phyloP scores from a whole-genome alignment of 73 alveolate genomes.

The Stentor coeruleus region DNA sequence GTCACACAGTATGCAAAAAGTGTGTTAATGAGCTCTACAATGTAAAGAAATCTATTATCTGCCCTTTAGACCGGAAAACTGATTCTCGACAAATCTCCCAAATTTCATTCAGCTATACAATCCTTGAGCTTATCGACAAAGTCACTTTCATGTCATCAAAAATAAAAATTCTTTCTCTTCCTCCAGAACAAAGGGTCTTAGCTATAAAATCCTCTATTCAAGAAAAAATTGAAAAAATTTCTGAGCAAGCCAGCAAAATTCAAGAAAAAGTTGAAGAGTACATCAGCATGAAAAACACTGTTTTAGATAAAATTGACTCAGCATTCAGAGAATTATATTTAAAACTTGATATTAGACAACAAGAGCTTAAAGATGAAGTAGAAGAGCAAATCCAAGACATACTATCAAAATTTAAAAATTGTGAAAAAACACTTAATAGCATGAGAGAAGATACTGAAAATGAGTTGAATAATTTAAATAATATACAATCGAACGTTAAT shows the following conservation, averaged over 20 bases:
- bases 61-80: not conserved
- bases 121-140: not conserved
- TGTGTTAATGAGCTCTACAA: not conserved
- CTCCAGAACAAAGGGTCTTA: not conserved
- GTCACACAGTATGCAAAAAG: not conserved
- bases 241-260: not conserved
- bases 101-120: not conserved
- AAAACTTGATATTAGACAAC: not conserved
- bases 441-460: not conserved
- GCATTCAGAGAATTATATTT: no score
- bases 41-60: not conserved
- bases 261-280: not conserved
- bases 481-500: not conserved
- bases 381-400: not conserved
- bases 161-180: not conserved
- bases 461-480: not conserved
- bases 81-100: constrained; percentile 12
- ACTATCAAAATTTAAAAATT: no score
- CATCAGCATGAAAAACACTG: not conserved
- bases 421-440: not conserved
- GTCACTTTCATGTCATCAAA: not conserved
- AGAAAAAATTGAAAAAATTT: not conserved
- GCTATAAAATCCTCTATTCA: not conserved
- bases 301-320: not conserved
- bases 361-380: not conserved